phyloP scores from a whole-genome alignment of 768 basidiomycete species.

The Kwoniella europaea region DNA sequence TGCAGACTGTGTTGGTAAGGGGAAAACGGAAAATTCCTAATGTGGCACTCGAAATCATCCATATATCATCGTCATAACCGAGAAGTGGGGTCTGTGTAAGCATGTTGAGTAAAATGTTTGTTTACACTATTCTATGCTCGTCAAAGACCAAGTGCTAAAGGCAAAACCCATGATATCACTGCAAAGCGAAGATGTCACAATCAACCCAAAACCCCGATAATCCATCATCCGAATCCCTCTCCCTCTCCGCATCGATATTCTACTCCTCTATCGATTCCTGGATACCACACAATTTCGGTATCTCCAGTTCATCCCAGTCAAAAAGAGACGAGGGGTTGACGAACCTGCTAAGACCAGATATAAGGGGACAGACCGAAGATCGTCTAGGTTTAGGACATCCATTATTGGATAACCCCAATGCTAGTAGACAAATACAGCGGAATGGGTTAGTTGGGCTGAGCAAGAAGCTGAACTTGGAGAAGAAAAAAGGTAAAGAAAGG shows the following conservation, averaged over 20 bases:
- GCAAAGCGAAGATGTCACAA: background rate
- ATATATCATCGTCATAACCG: conserved; percentile 9
- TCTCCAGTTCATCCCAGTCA: conserved; percentile 1
- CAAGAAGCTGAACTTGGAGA: conserved; percentile 15
- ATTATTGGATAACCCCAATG: conserved; percentile 16
- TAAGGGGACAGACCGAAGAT: conserved; percentile 17
- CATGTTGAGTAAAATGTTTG: background rate
- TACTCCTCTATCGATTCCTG: conserved; percentile 36
- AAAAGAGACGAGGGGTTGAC: background rate
- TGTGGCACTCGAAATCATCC: conserved; percentile 16
- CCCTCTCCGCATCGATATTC: conserved; percentile 39
- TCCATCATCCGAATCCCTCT: conserved; percentile 28
- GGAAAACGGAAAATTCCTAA: conserved; percentile 29
- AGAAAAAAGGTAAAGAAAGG: conserved; percentile 16
- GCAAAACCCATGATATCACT: background rate
- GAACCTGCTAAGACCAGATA: background rate
- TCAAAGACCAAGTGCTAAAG: background rate
- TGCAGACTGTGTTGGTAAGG: background rate
- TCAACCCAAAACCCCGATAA: background rate
- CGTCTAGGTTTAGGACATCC: conserved; percentile 47
- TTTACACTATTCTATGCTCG: background rate
- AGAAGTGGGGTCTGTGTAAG: background rate
- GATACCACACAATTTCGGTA: conserved; percentile 42
- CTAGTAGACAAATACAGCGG: background rate
- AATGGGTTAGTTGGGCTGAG: conserved; percentile 12